Evolutionary conservation across 768 basidiomycete genomes (phyloP).

Genomic region (Grammothele lineata): DNA sequence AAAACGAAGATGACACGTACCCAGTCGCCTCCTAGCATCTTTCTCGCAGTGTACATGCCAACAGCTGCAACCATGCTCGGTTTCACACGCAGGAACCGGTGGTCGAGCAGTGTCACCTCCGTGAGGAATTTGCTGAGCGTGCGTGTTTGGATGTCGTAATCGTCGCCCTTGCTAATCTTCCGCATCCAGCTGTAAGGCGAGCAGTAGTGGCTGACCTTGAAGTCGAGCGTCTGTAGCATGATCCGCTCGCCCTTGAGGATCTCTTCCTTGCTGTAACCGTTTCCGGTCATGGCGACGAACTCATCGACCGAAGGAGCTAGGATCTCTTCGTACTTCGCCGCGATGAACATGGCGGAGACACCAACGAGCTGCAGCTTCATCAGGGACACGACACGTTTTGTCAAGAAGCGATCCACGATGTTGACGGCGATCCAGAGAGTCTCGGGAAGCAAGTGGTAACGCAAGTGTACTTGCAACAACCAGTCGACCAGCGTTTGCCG

Average conservation of each 20-base stretch:
- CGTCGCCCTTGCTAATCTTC: conserved; percentile 96
- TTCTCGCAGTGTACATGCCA: conserved; percentile 93
- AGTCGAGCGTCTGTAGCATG: conserved; percentile 91
- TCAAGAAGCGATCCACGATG: conserved; percentile 77
- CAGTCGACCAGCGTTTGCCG: conserved; percentile 97
- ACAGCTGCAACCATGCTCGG: conserved; percentile 93
- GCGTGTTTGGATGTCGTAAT: conserved; percentile 96
- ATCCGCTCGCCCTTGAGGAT: conserved; percentile 98
- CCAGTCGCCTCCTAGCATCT: conserved; percentile 95
- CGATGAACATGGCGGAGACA: conserved; percentile 98
- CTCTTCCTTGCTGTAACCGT: conserved; percentile 90
- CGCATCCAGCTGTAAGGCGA: conserved; percentile 99
- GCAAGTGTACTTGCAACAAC: conserved; percentile 95
- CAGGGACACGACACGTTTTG: conserved; percentile 68
- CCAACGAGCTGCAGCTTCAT: conserved; percentile 93
- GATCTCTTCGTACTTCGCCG: conserved; percentile 99
- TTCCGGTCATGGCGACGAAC: conserved; percentile 97
- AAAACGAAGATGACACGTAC: conserved; percentile 53
- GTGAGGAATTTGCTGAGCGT: conserved; percentile 97
- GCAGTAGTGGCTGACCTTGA: conserved; percentile 95
- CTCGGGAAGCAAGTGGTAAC: conserved; percentile 99
- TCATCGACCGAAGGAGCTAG: conserved; percentile 96
- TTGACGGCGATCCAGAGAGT: conserved; percentile 99
- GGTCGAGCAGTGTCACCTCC: conserved; percentile 90
- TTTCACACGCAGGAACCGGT: conserved; percentile 90